Evolutionary conservation across 2,329 filamentous ascomycete species (phyloP), one percentile per base, ranked within the genome.

Genomic region (Trichothecium sympodiale): DNA sequence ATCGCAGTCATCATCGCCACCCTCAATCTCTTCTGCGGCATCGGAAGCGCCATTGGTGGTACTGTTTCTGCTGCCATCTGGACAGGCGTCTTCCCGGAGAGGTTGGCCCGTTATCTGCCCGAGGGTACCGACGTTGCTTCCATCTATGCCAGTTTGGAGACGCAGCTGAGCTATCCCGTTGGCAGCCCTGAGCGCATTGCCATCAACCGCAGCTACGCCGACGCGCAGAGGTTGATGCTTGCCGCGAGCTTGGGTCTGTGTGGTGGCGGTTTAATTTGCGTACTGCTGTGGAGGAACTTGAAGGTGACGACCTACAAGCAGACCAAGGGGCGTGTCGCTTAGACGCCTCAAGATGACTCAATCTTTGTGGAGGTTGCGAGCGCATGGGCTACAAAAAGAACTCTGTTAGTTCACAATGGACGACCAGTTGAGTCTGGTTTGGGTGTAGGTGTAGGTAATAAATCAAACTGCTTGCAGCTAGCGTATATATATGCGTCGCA

Each of bases 11-110:
- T 74, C 18, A 65, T 79, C n/a, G 73, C 76, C 9, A 60, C 83
- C 38, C 64, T 75, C 37, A 64, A 71, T 15, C 66, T 82, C 5
- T 72, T 76, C 26, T 65, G 71, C 43, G 70, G 69, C 40, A 65
- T 81, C 39, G 78, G 77, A 29, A 67, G 65, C 15, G 72, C 74
- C 1, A 58, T 79, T 5, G 77, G 76, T 2, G 64, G 62, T 3
- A 69, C 76, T 7, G 65, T 83, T 33, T 69, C 77, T 1, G 68
- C 67, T 0, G 76, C 77, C 8, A 73, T 83, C 41, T 83, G 77
- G 77, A 74, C 69, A 0, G 64, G 68, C 40, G 65, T 69, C 2
- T 71, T 83, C 46, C 67, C 66, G 5, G 53, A 59, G 14, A 64
- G 65, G 9, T 60, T 80, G 12, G 46, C 46, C 15, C 47, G 55